Conservation (phyloP, 1,284 basidiomycete species). For the Ganoderma sp. region DNA sequence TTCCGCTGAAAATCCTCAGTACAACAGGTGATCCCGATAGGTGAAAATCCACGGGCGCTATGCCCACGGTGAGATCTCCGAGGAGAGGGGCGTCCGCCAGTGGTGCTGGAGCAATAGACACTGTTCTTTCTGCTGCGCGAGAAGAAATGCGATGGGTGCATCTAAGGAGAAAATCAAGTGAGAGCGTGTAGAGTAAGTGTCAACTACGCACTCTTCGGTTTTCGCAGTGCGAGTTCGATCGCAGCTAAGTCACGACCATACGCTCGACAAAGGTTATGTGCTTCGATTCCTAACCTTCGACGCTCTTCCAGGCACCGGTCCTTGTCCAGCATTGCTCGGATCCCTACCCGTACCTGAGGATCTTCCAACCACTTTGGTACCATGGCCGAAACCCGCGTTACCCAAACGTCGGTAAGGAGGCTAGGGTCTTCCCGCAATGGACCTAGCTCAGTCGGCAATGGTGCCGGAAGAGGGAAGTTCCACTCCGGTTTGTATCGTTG, state of each 20-base stretch:
- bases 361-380: constrained; percentile 46
- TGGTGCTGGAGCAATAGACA: constrained; percentile 19
- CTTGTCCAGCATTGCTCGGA: constrained; percentile 35
- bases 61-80: too few relatives aligned
- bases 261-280: constrained; percentile 36
- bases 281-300: constrained; percentile 31
- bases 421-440: constrained; percentile 38
- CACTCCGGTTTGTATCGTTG: constrained; percentile 34
- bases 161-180: too few relatives aligned
- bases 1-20: too few relatives aligned
- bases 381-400: constrained; percentile 27
- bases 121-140: constrained; percentile 18
- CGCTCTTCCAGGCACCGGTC: constrained; percentile 41
- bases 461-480: constrained; percentile 41
- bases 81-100: constrained; percentile 27
- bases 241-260: constrained; percentile 33
- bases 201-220: too few relatives aligned
- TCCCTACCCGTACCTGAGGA: constrained; percentile 32
- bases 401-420: constrained; percentile 50
- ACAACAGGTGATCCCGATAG: too few relatives aligned
- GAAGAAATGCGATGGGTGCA: constrained; percentile 9
- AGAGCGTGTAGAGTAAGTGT: too few relatives aligned
- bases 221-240: constrained; percentile 27
- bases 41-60: too few relatives aligned
- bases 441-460: constrained; percentile 29